Conservation (phyloP, 345 rosid genomes). For the Salix udensis region DNA sequence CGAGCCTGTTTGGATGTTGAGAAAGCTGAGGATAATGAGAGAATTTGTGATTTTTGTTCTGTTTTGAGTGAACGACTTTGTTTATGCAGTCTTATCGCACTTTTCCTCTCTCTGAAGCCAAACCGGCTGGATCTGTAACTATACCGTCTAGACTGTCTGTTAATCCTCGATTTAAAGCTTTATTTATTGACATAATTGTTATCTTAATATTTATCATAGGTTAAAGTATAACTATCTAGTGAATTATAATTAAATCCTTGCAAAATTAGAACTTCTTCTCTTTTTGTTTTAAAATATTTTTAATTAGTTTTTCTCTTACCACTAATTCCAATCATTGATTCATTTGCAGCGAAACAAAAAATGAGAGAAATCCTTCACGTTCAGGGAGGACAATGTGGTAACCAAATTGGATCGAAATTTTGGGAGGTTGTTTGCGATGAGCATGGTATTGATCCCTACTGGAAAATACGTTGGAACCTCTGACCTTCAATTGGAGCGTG, state of each 20-base stretch:
- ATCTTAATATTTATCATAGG: no score
- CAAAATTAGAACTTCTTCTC: background rate
- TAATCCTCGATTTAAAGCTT: background rate
- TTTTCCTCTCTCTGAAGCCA: background rate
- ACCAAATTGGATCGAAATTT: constrained; percentile 27
- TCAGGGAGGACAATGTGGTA: constrained; percentile 28
- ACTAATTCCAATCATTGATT: background rate
- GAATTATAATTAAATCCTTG: background rate
- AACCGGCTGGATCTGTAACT: background rate
- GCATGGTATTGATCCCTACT: constrained; percentile 26
- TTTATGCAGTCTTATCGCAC: background rate
- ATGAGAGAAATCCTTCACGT: constrained; percentile 31
- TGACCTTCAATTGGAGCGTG: constrained; percentile 25
- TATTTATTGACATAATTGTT: background rate
- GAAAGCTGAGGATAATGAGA: background rate
- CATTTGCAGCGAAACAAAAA: background rate
- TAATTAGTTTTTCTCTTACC: background rate
- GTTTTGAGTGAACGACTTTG: background rate
- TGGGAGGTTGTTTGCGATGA: constrained; percentile 30
- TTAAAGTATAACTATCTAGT: background rate
- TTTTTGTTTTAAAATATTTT: no score
- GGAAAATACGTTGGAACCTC: constrained; percentile 25
- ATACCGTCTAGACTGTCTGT: background rate
- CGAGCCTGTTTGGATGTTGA: background rate
- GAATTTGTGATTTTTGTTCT: background rate